phyloP scores from a whole-genome alignment of 192 early-diverging fungal genomes.

The Coemansia sp. region DNA sequence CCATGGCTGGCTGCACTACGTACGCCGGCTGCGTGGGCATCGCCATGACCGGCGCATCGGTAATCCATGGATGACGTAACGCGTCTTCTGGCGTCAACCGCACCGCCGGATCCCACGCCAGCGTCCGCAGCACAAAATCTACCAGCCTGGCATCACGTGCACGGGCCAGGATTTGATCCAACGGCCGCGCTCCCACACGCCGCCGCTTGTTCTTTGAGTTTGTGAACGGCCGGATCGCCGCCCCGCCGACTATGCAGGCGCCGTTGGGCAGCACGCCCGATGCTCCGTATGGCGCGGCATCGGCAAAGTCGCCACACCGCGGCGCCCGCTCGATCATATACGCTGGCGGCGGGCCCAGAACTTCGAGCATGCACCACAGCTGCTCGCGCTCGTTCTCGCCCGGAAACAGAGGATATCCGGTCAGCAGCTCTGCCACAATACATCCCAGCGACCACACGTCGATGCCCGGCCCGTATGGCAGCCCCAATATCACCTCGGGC shows the following conservation, averaged over 20 bases:
- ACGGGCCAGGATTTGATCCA: conserved; percentile 67
- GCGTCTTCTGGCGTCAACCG: conserved; percentile 87
- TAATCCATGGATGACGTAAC: conserved; percentile 81
- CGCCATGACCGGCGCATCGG: conserved; percentile 55
- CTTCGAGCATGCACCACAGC: conserved; percentile 92
- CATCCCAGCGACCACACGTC: conserved; percentile 98
- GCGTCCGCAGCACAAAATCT: conserved; percentile 80
- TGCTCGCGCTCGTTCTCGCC: conserved; percentile 98
- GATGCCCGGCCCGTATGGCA: conserved; percentile 85
- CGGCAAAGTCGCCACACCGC: conserved; percentile 86
- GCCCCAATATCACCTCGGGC: conserved; percentile 94
- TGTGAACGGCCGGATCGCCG: conserved; percentile 49
- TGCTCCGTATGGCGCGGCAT: conserved; percentile 34
- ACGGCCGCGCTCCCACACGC: conserved; percentile 72
- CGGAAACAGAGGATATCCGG: conserved; percentile 91
- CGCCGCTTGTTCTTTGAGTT: conserved; percentile 91
- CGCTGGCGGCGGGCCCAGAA: conserved; percentile 75
- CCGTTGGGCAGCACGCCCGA: conserved; percentile 35
- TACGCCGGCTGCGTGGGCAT: conserved; percentile 40
- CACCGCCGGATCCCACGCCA: conserved; percentile 88
- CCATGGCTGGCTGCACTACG: conserved; percentile 28
- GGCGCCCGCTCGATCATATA: conserved; percentile 75
- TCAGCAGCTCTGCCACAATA: conserved; percentile 88
- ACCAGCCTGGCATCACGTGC: conserved; percentile 77
- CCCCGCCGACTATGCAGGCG: conserved; percentile 33